A percentile compares a stretch with the other conserved stretches of the same genome.
Evolutionary conservation across 2,329 filamentous ascomycete genomes (phyloP).

Genomic region (Neurospora crassa): DNA sequence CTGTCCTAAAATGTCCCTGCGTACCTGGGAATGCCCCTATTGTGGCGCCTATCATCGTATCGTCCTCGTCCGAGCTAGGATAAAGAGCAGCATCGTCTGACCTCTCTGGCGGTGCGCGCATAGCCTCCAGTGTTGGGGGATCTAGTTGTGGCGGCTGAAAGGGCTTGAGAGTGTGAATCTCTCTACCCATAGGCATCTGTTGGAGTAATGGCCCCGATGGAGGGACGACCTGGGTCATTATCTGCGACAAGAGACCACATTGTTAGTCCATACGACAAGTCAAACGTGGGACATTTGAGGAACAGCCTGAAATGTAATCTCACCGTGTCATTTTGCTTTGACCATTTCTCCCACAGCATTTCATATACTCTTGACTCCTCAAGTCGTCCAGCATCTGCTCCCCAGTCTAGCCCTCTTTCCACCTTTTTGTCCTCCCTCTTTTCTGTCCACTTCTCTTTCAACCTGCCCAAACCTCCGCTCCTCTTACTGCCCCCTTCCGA

Average conservation of each 20-base stretch:
- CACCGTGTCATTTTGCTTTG: slow-evolving; percentile 86
- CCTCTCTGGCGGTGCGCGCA: slow-evolving; percentile 44
- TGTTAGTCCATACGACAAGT: background rate
- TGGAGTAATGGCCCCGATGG: slow-evolving; percentile 61
- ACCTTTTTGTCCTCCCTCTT: slow-evolving; percentile 70
- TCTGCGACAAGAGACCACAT: slow-evolving; percentile 33
- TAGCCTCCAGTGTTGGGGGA: slow-evolving; percentile 50
- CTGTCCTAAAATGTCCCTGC: slow-evolving; percentile 29
- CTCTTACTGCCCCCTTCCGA: slow-evolving; percentile 34
- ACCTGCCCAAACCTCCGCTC: slow-evolving; percentile 46
- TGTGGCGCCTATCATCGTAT: slow-evolving; percentile 21
- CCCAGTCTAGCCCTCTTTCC: slow-evolving; percentile 66
- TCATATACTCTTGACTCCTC: slow-evolving; percentile 82
- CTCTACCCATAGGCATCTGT: slow-evolving; percentile 77
- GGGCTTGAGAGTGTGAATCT: slow-evolving; percentile 65
- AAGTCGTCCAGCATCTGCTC: slow-evolving; percentile 70
- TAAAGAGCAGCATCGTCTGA: slow-evolving; percentile 32
- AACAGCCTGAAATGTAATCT: slow-evolving; percentile 22
- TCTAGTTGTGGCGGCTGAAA: slow-evolving; percentile 60
- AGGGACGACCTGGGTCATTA: slow-evolving; percentile 72
- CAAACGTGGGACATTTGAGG: background rate
- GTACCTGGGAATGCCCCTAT: slow-evolving; percentile 44
- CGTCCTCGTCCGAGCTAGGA: slow-evolving; percentile 36
- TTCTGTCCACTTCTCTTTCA: slow-evolving; percentile 69
- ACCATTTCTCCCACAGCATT: slow-evolving; percentile 83